Percentiles rank a stretch among this genome's conserved stretches.
phyloP scores from a whole-genome alignment of 176 grass and related monocot species.

The Oryza rufipogon region DNA sequence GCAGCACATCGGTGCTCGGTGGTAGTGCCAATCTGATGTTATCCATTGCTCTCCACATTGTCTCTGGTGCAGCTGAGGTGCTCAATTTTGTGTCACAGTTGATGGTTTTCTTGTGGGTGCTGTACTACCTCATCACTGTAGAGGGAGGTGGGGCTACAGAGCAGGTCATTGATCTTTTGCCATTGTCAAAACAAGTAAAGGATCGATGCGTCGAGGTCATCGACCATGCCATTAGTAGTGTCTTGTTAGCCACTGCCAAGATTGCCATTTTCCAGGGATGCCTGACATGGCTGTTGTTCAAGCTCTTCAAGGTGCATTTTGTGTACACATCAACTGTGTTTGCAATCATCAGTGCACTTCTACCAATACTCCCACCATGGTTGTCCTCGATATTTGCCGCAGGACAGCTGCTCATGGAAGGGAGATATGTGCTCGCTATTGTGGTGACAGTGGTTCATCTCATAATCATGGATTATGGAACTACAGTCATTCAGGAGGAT shows the following conservation, averaged over 20 bases:
- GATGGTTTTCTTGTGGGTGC: conserved; percentile 90
- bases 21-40: conserved; percentile 77
- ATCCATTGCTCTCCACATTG: conserved; percentile 59
- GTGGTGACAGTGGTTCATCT: conserved; percentile 72
- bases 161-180: conserved; percentile 81
- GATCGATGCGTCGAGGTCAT: conserved; percentile 83
- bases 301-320: conserved; percentile 88
- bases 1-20: conserved; percentile 73
- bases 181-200: conserved; percentile 79
- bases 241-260: conserved; percentile 90
- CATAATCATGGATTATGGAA: conserved; percentile 86
- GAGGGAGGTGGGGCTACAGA: conserved; percentile 88
- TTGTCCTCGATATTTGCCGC: conserved; percentile 69
- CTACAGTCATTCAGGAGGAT: conserved; percentile 86
- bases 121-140: conserved; percentile 90
- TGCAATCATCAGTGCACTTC: conserved; percentile 73
- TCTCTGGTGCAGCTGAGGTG: conserved; percentile 84
- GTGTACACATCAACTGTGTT: conserved; percentile 83
- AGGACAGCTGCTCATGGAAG: conserved; percentile 75
- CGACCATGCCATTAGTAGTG: conserved; percentile 91
- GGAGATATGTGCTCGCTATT: conserved; percentile 67
- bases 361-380: conserved; percentile 84
- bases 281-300: conserved; percentile 88
- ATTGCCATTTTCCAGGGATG: conserved; percentile 89
- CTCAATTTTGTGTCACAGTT: conserved; percentile 86